Base-by-base conservation (phyloP, 176 grass and related monocot genomes). In the Rhynchospora breviuscula region DNA sequence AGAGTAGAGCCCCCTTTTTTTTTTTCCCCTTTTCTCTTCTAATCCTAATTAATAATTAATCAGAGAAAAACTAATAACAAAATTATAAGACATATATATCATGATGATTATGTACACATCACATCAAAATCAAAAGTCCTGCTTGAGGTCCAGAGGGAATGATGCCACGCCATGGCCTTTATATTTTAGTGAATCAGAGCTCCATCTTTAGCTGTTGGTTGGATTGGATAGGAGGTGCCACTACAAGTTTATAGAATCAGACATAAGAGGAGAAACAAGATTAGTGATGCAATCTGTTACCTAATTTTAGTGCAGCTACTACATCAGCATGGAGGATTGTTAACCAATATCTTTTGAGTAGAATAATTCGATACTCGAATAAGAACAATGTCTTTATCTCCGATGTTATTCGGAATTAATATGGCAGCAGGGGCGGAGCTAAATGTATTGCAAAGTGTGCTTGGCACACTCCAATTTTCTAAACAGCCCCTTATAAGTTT, bases 191-290 rank as follows among this genome's bases (percentile, higher is more conserved):
- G 4, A 75, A 56, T 77, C 73, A 77, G 7, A 77, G 73, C 49
- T 77, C 73, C 73, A 77, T 77, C 49, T 77, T 77, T 17, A 77
- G 49, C 49, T 73, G 69, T 48, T 77, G 73, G 13, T 77, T 77
- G 49, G 73, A 77, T 77, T 77, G 47, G 23, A 77, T 77, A 56
- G 73, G 51, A 15, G 73, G 4, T 25, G 49, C 73, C 73, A 77
- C 73, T 77, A 77, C 49, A 29, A 53, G 6, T 71, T 56, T 17
- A 22, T 0, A 77, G 23, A 54, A 56, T 77, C 49, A 77, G 73
- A 15, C 73, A 57, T 77, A 4, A 77, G 22, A 77, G 10, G 2
- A 29, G 73, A 77, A 56, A 77, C 73, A 56, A 56, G 6, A 56
- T 77, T 77, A 77, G 23, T 56, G 73, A 77, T 77, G 73, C 73